These are phyloP conservation scores for Eutrema yunnanense DNA, from an alignment of 345 rosid genomes.

Conservation along the genomic window DNA sequence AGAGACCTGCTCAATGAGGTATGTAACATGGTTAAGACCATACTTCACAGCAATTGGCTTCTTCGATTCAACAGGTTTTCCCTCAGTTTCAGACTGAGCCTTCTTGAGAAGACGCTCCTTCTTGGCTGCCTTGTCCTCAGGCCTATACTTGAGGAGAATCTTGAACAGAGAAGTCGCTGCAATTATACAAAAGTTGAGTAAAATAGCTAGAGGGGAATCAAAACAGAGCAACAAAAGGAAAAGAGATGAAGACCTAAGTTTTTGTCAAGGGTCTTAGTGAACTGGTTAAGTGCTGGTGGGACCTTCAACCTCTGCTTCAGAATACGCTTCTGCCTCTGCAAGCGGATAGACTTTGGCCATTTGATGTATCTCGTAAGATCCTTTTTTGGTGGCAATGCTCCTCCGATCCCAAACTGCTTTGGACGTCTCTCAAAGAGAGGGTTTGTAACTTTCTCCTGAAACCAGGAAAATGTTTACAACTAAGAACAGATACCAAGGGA, in stretches of 20 bases:
- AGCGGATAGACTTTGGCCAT: slow-evolving; percentile 59
- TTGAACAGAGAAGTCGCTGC: slow-evolving; percentile 47
- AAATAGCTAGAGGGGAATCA: neutral
- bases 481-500: neutral
- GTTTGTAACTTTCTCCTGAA: slow-evolving; percentile 56
- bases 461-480: neutral
- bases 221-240: neutral
- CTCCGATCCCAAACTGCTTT: slow-evolving; percentile 77
- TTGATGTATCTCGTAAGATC: slow-evolving; percentile 60
- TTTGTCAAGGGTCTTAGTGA: slow-evolving; percentile 84
- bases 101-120: slow-evolving; percentile 52
- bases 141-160: slow-evolving; percentile 53
- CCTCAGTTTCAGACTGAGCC: slow-evolving; percentile 59
- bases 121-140: slow-evolving; percentile 57
- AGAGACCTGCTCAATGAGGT: slow-evolving; percentile 57
- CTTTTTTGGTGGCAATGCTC: slow-evolving; percentile 78
- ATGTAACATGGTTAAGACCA: slow-evolving; percentile 59
- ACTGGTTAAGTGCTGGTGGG: slow-evolving; percentile 75
- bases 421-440: slow-evolving; percentile 71
- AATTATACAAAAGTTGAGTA: neutral
- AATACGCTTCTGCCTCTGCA: slow-evolving; percentile 73
- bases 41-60: slow-evolving; percentile 56
- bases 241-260: slow-evolving; percentile 39
- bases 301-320: slow-evolving; percentile 74
- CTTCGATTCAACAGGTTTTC: slow-evolving; percentile 46